Evolutionary conservation across 2,329 filamentous ascomycete genomes (phyloP).

Genomic region (Stagonosporopsis chrysanthemi): DNA sequence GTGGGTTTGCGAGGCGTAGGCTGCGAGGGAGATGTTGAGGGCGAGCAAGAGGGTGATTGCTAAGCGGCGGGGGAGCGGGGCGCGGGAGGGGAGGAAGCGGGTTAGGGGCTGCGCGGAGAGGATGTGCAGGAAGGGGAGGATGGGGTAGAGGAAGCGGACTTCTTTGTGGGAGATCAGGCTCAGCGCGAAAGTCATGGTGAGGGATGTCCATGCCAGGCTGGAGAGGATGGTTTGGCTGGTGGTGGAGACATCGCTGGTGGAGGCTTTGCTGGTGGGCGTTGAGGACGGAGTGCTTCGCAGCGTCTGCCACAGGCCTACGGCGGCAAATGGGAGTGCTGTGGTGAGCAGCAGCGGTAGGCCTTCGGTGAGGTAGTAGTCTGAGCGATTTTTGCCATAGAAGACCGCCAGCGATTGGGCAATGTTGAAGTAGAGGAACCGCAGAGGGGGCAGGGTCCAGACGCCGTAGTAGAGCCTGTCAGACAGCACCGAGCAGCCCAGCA

Average conservation of each 20-base stretch:
- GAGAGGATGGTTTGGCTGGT: slow-evolving; percentile 27
- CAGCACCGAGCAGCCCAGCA: slow-evolving; percentile 69
- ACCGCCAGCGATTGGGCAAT: slow-evolving; percentile 84
- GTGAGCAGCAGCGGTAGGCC: slow-evolving; percentile 87
- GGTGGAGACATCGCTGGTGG: background rate
- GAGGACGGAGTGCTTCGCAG: slow-evolving; percentile 19
- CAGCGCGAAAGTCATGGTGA: slow-evolving; percentile 69
- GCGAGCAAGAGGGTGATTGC: slow-evolving; percentile 63
- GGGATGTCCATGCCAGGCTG: slow-evolving; percentile 52
- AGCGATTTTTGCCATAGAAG: slow-evolving; percentile 90
- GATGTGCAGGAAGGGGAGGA: slow-evolving; percentile 85
- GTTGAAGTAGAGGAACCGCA: slow-evolving; percentile 91
- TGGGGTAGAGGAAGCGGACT: slow-evolving; percentile 93
- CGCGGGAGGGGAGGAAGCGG: slow-evolving; percentile 65
- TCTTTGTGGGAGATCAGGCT: slow-evolving; percentile 93
- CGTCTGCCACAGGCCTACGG: slow-evolving; percentile 66
- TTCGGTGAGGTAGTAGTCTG: slow-evolving; percentile 93
- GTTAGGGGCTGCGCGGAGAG: slow-evolving; percentile 74
- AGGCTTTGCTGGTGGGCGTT: background rate
- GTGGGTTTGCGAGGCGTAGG: slow-evolving; percentile 78
- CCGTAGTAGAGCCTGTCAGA: slow-evolving; percentile 83
- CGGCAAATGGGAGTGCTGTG: slow-evolving; percentile 78
- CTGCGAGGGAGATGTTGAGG: slow-evolving; percentile 73
- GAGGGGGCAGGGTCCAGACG: slow-evolving; percentile 85
- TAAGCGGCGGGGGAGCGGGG: slow-evolving; percentile 54